These are phyloP conservation scores for Bruguiera parviflora DNA, from an alignment of 345 rosid genomes.

Conservation along the genomic window DNA sequence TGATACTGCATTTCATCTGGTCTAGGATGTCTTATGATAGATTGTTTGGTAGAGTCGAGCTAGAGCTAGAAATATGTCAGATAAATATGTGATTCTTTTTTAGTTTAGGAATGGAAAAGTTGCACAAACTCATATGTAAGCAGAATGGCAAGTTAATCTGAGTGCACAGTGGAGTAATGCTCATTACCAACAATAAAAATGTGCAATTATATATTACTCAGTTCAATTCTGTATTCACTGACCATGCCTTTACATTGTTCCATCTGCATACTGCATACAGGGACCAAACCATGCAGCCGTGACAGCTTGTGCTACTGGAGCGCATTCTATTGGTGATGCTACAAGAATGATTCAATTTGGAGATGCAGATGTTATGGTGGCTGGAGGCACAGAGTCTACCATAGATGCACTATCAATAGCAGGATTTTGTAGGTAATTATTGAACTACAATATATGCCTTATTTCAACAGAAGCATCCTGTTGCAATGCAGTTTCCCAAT, in stretches of 20 bases:
- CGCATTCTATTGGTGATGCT: slow-evolving; percentile 97
- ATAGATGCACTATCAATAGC: slow-evolving; percentile 94
- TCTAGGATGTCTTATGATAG: background rate
- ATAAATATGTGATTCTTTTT: slow-evolving; percentile 1
- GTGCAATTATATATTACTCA: background rate
- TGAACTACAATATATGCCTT: background rate
- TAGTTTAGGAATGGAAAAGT: background rate
- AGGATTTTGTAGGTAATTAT: slow-evolving; percentile 78
- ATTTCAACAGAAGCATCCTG: background rate
- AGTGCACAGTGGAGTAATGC: background rate
- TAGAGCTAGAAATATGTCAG: slow-evolving; percentile 6
- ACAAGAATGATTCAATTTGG: slow-evolving; percentile 97
- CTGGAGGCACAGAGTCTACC: slow-evolving; percentile 96
- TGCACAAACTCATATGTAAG: background rate
- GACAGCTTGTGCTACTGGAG: slow-evolving; percentile 98
- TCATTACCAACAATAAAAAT: background rate
- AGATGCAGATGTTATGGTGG: slow-evolving; percentile 91
- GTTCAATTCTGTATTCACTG: slow-evolving; percentile 6
- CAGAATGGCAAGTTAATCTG: background rate
- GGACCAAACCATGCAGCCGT: slow-evolving; percentile 99
- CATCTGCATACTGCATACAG: slow-evolving; percentile 41
- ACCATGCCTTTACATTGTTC: slow-evolving; percentile 14
- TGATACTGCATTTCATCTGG: slow-evolving; percentile 1
- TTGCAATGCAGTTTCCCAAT: background rate
- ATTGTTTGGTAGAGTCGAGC: slow-evolving; percentile 2